Evolutionary conservation across 805 yeast genomes (phyloP).

Genomic region (Saccharomycopsis amapae): DNA sequence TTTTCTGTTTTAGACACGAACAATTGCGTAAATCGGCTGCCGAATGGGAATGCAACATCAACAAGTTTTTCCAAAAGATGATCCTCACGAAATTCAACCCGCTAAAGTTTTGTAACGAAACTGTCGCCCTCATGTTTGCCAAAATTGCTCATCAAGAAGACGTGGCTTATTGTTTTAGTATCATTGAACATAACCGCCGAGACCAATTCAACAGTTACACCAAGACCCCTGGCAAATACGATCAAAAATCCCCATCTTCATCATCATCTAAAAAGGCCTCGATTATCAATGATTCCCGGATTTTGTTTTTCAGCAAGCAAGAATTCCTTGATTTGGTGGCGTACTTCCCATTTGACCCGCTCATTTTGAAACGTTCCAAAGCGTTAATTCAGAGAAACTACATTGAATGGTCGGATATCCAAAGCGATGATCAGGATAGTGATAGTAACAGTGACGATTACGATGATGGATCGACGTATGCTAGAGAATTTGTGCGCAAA

Average conservation of each 20-base stretch:
- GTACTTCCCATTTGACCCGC: constrained; percentile 95
- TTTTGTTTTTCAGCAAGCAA: constrained; percentile 49
- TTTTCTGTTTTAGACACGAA: constrained; percentile 81
- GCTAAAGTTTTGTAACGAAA: constrained; percentile 84
- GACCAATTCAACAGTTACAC: constrained; percentile 39
- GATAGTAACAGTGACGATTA: constrained; percentile 14
- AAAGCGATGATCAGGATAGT: constrained; percentile 1
- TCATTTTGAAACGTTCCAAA: constrained; percentile 60
- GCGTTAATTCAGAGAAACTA: constrained; percentile 47
- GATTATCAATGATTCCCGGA: constrained; percentile 8
- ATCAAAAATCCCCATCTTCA: not conserved
- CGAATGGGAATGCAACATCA: constrained; percentile 74
- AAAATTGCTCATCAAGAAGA: constrained; percentile 84
- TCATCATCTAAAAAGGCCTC: constrained; percentile 7
- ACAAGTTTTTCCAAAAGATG: constrained; percentile 79
- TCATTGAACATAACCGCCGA: constrained; percentile 82
- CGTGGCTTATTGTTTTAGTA: constrained; percentile 87
- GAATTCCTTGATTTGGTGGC: constrained; percentile 86
- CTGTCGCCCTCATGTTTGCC: constrained; percentile 90
- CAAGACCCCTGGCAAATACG: not conserved
- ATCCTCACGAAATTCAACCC: constrained; percentile 89
- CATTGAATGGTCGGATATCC: constrained; percentile 69
- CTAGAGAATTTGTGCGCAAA: not conserved
- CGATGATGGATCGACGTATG: constrained; percentile 1
- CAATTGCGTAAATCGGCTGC: constrained; percentile 36